Base-by-base conservation (phyloP, 129 eudicot species). In the Rutidosis leptorrhynchoides region DNA sequence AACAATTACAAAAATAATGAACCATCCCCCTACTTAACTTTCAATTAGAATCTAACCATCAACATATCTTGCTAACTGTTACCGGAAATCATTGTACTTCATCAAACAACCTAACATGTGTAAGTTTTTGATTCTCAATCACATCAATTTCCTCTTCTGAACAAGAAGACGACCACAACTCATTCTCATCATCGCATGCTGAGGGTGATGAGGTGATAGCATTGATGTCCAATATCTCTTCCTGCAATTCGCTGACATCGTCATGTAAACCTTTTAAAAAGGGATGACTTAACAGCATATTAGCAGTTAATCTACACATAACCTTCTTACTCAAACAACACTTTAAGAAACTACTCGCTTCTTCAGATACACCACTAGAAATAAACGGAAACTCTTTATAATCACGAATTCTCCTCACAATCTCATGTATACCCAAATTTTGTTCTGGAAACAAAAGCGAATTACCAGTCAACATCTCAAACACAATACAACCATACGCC, bases 391-490 rank as follows among this genome's bases (percentile, higher is more conserved):
- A 51, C 35, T 70, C 84, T 1, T 60, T 21, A 48, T 83, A 83
- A 48, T 71, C 82, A 53, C 86, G 68, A 37, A 88, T 80, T 58
- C 70, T 68, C 7, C 17, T 60, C 14, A 82, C 68, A 48, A 88
- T 56, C 57, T 78, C 83, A 3, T 76, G 76, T 1, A 72, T 63
- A 30, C 64, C 70, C 64, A 45, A 55, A 63, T 83, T 79, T 26
- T 64, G 45, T 8, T 54, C 22, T 17, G 65, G 52, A 60, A 33
- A 69, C 92, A 89, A 76, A 7, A 81, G 63, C 6, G 85, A 79
- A 40, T 83, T 85, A n/a, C 96, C 96, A 1, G 96, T 85, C 22
- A 88, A 61, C 96, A 88, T 88, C 74, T 88, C 87, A 2, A 78
- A 78, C 33, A 88, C 83, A 9, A 81, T 80, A 61, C 92, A 85